Evolutionary conservation across 2,329 filamentous ascomycete genomes (phyloP).

Genomic region (Fusarium subglutinans): DNA sequence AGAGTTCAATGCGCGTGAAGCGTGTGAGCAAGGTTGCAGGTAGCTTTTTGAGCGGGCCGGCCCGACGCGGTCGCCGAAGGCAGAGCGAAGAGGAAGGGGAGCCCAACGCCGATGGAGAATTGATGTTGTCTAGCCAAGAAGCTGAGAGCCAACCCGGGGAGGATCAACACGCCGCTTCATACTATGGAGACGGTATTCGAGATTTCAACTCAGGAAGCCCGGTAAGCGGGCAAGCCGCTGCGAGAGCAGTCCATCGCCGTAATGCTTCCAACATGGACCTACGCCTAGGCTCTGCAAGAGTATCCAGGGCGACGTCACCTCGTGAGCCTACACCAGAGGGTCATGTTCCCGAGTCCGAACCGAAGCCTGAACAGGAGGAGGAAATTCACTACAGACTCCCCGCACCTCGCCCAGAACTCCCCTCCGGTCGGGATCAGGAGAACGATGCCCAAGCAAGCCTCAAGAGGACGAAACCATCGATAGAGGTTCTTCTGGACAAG

Average conservation of each 20-base stretch:
- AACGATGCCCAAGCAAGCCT: slow-evolving; percentile 80
- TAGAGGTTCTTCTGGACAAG: slow-evolving; percentile 64
- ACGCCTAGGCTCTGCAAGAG: slow-evolving; percentile 45
- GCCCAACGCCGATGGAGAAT: slow-evolving; percentile 54
- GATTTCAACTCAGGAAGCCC: slow-evolving; percentile 69
- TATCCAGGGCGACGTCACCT: slow-evolving; percentile 40
- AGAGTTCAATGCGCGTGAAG: slow-evolving; percentile 81
- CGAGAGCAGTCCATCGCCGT: slow-evolving; percentile 54
- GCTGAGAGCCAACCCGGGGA: slow-evolving; percentile 53
- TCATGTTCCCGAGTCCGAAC: slow-evolving; percentile 11
- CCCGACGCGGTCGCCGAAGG: slow-evolving; percentile 74
- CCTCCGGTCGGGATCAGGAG: slow-evolving; percentile 80
- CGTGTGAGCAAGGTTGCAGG: slow-evolving; percentile 78
- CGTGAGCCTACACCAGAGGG: slow-evolving; percentile 27
- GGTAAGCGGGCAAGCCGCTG: slow-evolving; percentile 58
- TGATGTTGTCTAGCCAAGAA: slow-evolving; percentile 53
- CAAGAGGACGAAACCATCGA: slow-evolving; percentile 67
- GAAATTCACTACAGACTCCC: slow-evolving; percentile 59
- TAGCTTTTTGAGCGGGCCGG: slow-evolving; percentile 81
- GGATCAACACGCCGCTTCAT: slow-evolving; percentile 52
- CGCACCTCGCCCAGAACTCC: slow-evolving; percentile 60
- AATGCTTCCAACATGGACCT: slow-evolving; percentile 52
- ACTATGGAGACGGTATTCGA: slow-evolving; percentile 54
- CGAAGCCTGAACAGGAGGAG: slow-evolving; percentile 43
- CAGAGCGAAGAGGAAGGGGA: slow-evolving; percentile 64